Percentiles rank a stretch among this genome's conserved stretches.
Conservation (phyloP, 2,329 filamentous ascomycete genomes). For the Periconia digitata region DNA sequence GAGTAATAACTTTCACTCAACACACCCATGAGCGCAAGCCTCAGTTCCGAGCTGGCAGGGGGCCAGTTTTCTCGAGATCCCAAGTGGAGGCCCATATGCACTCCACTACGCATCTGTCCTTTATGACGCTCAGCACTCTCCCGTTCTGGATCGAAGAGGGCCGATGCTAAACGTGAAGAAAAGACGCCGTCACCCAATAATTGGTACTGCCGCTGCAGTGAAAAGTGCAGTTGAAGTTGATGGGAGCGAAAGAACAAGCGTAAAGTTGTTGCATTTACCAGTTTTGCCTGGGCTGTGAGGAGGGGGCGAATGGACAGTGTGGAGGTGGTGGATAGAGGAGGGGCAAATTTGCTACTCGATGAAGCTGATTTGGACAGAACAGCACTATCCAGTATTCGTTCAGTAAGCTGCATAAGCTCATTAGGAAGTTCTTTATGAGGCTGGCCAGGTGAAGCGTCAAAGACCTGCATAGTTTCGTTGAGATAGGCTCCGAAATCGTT, state of each 20-base stretch:
- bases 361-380: neutral
- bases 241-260: constrained; percentile 75
- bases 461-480: constrained; percentile 24
- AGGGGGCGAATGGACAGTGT: constrained; percentile 76
- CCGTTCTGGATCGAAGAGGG: constrained; percentile 81
- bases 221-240: constrained; percentile 69
- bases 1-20: constrained; percentile 71
- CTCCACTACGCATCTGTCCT: constrained; percentile 66
- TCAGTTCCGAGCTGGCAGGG: constrained; percentile 89
- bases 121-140: constrained; percentile 74
- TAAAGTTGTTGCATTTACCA: constrained; percentile 78
- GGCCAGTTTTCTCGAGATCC: constrained; percentile 86
- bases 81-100: constrained; percentile 76
- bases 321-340: constrained; percentile 60
- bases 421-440: constrained; percentile 20
- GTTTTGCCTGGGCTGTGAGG: constrained; percentile 70
- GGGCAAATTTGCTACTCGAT: constrained; percentile 37
- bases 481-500: constrained; percentile 25
- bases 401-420: constrained; percentile 28
- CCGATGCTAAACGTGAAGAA: constrained; percentile 74
- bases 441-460: constrained; percentile 27
- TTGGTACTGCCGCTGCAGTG: constrained; percentile 76
- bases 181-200: constrained; percentile 85
- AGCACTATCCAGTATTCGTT: constrained; percentile 15
- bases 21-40: constrained; percentile 83